phyloP scores from a whole-genome alignment of 371 early-diverging fungal genomes.

The Zychaea mexicana region DNA sequence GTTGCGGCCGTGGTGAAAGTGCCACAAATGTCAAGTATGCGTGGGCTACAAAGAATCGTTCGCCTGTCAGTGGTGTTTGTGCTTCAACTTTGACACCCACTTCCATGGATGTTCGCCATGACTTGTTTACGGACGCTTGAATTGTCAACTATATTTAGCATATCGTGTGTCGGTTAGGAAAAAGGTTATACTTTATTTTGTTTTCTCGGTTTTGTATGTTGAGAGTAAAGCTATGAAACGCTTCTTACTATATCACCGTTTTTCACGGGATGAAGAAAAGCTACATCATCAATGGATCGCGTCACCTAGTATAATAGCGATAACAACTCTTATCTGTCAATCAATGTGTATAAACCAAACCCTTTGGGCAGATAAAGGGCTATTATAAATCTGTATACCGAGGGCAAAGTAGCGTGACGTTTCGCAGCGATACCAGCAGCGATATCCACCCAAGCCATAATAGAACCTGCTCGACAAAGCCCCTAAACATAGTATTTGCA shows the following conservation, averaged over 20 bases:
- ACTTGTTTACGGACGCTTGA: slow-evolving; percentile 69
- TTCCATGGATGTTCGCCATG: slow-evolving; percentile 82
- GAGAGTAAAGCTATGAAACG: background rate
- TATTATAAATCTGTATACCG: slow-evolving; percentile 25
- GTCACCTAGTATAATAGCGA: slow-evolving; percentile 48
- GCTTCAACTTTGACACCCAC: slow-evolving; percentile 73
- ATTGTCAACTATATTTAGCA: slow-evolving; percentile 42
- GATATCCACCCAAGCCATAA: slow-evolving; percentile 75
- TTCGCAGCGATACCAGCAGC: slow-evolving; percentile 75
- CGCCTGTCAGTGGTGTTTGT: slow-evolving; percentile 64
- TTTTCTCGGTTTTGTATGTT: background rate
- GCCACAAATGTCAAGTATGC: slow-evolving; percentile 82
- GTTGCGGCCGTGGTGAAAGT: slow-evolving; percentile 40
- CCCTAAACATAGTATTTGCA: slow-evolving; percentile 27
- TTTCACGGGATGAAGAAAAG: slow-evolving; percentile 69
- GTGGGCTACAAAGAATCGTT: slow-evolving; percentile 65
- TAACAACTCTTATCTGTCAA: background rate
- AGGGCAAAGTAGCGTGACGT: slow-evolving; percentile 61
- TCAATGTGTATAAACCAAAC: background rate
- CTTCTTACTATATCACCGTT: slow-evolving; percentile 62
- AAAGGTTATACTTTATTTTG: background rate
- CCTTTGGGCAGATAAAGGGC: too few relatives aligned
- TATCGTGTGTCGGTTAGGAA: background rate
- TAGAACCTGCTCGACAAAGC: slow-evolving; percentile 59
- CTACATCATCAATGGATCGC: slow-evolving; percentile 68